phyloP scores from a whole-genome alignment of 805 yeast species.

The Myxozyma neglecta region DNA sequence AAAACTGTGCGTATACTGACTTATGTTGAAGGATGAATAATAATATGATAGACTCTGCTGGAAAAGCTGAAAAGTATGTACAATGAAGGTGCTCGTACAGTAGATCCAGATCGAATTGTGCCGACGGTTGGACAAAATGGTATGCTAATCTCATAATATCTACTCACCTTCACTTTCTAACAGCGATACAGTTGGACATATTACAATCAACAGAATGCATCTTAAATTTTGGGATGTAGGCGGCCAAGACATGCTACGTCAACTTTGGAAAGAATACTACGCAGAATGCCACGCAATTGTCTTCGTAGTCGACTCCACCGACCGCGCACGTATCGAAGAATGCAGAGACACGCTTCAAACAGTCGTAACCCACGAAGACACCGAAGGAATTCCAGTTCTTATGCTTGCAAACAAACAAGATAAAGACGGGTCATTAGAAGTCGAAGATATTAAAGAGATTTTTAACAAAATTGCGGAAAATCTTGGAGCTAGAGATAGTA shows the following conservation, averaged over 20 bases:
- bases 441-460: constrained; percentile 77
- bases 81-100: constrained; percentile 34
- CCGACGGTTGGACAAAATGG: constrained; percentile 96
- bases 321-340: constrained; percentile 76
- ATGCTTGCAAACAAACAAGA: constrained; percentile 98
- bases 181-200: constrained; percentile 42
- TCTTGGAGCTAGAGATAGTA: constrained; percentile 84
- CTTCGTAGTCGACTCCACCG: constrained; percentile 90
- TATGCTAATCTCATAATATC: background rate
- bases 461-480: constrained; percentile 80
- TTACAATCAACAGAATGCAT: constrained; percentile 43
- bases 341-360: constrained; percentile 63
- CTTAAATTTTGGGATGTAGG: constrained; percentile 96
- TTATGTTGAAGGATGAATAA: background rate
- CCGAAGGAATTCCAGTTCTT: constrained; percentile 80
- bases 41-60: constrained; percentile 51
- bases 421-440: constrained; percentile 64
- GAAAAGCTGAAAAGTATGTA: constrained; percentile 64
- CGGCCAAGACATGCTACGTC: constrained; percentile 83
- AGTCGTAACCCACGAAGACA: constrained; percentile 57
- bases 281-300: constrained; percentile 85
- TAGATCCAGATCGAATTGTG: constrained; percentile 55
- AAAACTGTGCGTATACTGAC: constrained; percentile 56
- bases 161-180: constrained; percentile 36
- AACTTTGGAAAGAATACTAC: constrained; percentile 87